Percentiles rank a stretch among this genome's conserved stretches.
phyloP scores from a whole-genome alignment of 116 monocot species.

The Iris pallida region DNA sequence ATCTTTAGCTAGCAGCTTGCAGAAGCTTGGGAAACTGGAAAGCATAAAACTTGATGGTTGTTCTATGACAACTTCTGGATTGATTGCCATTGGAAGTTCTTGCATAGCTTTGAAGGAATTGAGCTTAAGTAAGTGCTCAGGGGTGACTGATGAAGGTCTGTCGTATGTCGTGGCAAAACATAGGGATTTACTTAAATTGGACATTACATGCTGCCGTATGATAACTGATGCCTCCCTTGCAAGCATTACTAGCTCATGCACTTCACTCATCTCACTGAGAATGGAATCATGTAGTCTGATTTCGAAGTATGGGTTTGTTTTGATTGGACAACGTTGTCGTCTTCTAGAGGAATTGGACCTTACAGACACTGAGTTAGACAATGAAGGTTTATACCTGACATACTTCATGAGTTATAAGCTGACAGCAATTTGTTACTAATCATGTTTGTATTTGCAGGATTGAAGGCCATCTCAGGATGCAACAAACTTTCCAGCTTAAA shows the following conservation, averaged over 20 bases:
- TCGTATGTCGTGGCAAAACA: conserved; percentile 45
- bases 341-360: conserved; percentile 71
- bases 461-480: conserved; percentile 59
- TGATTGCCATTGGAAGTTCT: conserved; percentile 42
- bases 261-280: conserved; percentile 53
- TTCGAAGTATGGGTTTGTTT: conserved; percentile 38
- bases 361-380: conserved; percentile 77
- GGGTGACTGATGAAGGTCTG: conserved; percentile 70
- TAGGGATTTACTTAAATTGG: conserved; percentile 56
- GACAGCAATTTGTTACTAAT: background rate
- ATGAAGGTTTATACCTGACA: conserved; percentile 44
- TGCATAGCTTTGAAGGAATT: conserved; percentile 48
- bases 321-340: conserved; percentile 55
- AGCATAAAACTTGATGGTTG: conserved; percentile 65
- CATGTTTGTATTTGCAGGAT: conserved; percentile 34
- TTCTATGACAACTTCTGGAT: conserved; percentile 32
- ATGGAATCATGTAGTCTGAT: conserved; percentile 81
- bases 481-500: conserved; percentile 48
- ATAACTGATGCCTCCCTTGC: conserved; percentile 55
- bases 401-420: background rate
- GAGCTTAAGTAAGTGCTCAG: conserved; percentile 73
- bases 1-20: conserved; percentile 32
- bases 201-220: conserved; percentile 73
- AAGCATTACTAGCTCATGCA: conserved; percentile 51
- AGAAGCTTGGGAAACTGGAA: conserved; percentile 36